Conservation (phyloP, 164 flowering plant species). For the Kingdonia uniflora region DNA sequence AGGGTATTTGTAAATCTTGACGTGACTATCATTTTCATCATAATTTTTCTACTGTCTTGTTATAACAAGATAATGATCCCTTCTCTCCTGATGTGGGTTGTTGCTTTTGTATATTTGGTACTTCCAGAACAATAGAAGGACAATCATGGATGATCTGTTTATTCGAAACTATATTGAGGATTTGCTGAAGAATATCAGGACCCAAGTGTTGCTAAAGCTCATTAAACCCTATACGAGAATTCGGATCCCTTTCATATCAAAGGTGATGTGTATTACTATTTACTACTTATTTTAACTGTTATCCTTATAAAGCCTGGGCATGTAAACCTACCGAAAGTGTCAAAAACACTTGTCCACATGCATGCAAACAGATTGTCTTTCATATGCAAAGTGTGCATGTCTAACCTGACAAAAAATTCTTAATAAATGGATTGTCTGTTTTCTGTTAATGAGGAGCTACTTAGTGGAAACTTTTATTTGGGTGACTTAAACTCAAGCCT, state of each 20-base stretch:
- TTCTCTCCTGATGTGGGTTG: constrained; percentile 2
- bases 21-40: neutral
- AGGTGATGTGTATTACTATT: constrained; percentile 29
- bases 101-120: constrained; percentile 2
- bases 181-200: constrained; percentile 90
- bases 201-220: constrained; percentile 95
- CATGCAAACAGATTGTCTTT: too few relatives aligned
- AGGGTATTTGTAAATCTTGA: neutral
- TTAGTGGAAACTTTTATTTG: too few relatives aligned
- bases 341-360: too few relatives aligned
- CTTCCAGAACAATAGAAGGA: constrained; percentile 81
- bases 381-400: too few relatives aligned
- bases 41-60: neutral
- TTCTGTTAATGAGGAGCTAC: too few relatives aligned
- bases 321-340: too few relatives aligned
- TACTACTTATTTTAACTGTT: too few relatives aligned
- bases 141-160: constrained; percentile 97
- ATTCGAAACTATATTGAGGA: constrained; percentile 94
- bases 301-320: too few relatives aligned
- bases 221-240: constrained; percentile 98
- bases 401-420: too few relatives aligned
- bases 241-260: constrained; percentile 88
- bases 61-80: too few relatives aligned
- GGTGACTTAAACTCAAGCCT: too few relatives aligned
- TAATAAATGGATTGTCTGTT: too few relatives aligned